Base-by-base conservation (phyloP, 73 alveolate species). In the Paramecium biaurelia region DNA sequence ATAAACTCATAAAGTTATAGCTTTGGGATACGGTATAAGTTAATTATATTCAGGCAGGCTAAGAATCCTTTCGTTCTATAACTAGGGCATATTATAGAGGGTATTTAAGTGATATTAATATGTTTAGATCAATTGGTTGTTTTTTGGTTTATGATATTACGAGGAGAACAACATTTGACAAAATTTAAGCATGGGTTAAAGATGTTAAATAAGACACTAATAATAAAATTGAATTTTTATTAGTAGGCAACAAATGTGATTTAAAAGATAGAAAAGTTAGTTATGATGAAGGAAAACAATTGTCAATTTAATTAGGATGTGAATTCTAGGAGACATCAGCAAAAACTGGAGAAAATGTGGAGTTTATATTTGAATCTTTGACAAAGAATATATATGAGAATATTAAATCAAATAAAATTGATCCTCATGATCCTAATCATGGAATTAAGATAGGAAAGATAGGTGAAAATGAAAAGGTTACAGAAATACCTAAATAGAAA, bases 1-100 rank as follows among this genome's bases (percentile, higher is more conserved):
- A 94, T 32, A 93, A 95, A 56, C 86, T 92, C 2, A 94, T 96
- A 9, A 96, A 96, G 76, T 87, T 96, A 7, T 92, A 96, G 67
- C 94, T 96, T n/a, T 96, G 99, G 99, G 99, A 96, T 90, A 96
- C 99, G 26, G 97, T 93, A 93, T 92, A 9, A 70, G 30, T 28
- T 30, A 57, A 89, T 70, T 32, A 34, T 30, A 38, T 79, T 38
- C 32, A 92, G 94, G 94, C 94, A 70, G 94, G 94, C 15, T 89
- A 89, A 53, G 94, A 89, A 70, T 89, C 94, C 15, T 89, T 89
- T 89, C 49, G 94, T 9, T 89, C 94, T 30, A 89, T 89, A 4
- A 89, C 94, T 21, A 56, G 94, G 18, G 85, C 94, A 18, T 89
- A 89, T 70, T 89, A 89, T 21, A 68, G 87, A 70, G 94, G 94